Percentiles rank a stretch among this genome's conserved stretches.
These are phyloP conservation scores for Kregervanrija delftensis DNA, from an alignment of 805 yeast species.

Conservation along the genomic window DNA sequence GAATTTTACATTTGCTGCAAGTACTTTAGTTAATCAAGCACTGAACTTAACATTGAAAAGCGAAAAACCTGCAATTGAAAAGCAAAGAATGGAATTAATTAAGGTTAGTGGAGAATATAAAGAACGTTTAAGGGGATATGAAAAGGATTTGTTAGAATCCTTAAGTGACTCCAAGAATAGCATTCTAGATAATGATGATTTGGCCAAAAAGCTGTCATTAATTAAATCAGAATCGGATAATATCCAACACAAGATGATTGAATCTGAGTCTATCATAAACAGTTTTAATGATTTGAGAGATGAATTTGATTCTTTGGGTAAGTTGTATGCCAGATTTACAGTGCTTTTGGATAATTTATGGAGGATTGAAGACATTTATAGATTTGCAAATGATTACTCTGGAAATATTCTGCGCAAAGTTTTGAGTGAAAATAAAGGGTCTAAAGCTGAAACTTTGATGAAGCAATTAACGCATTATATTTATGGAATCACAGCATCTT, in stretches of 20 bases:
- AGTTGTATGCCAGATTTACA: constrained; percentile 45
- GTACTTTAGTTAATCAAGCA: constrained; percentile 57
- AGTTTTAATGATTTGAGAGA: constrained; percentile 43
- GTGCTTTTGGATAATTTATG: constrained; percentile 37
- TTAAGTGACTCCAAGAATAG: constrained; percentile 53
- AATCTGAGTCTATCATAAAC: constrained; percentile 48
- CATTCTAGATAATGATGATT: constrained; percentile 59
- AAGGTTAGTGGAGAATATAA: constrained; percentile 55
- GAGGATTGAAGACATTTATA: constrained; percentile 46
- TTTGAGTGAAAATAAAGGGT: constrained; percentile 2
- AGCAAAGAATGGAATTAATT: constrained; percentile 45
- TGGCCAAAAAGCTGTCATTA: constrained; percentile 53
- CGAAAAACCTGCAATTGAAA: constrained; percentile 62
- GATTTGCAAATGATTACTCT: constrained; percentile 45
- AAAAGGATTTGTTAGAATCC: constrained; percentile 48
- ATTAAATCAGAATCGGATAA: constrained; percentile 57
- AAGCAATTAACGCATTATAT: constrained; percentile 6
- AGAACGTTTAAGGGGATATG: constrained; percentile 47
- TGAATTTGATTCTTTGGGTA: constrained; percentile 48
- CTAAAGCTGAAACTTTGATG: too few species aligned
- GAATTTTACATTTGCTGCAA: constrained; percentile 68
- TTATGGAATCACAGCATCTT: constrained; percentile 38
- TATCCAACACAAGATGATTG: constrained; percentile 45
- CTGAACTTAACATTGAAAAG: constrained; percentile 47
- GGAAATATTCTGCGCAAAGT: constrained; percentile 29